Percentiles rank a stretch among this genome's conserved stretches.
These are phyloP conservation scores for Silybum marianum DNA, from an alignment of 129 eudicot species.

Conservation along the genomic window DNA sequence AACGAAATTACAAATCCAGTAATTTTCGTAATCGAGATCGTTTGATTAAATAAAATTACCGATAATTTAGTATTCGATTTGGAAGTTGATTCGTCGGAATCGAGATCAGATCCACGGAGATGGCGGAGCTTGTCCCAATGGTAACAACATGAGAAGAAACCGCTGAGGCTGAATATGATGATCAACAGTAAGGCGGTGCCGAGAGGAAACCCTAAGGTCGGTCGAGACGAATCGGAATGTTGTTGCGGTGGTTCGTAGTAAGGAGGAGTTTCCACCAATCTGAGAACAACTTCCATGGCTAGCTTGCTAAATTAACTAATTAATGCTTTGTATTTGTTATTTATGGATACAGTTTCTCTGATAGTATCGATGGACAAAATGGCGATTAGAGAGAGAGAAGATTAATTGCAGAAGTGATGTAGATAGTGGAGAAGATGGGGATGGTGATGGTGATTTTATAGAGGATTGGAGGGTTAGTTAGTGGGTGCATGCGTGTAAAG, in stretches of 20 bases:
- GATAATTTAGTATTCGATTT: conserved; percentile 37
- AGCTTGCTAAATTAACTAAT: too few relatives aligned
- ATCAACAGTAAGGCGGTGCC: conserved; percentile 73
- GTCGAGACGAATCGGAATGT: conserved; percentile 50
- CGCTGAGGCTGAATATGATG: conserved; percentile 74
- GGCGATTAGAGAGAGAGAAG: background rate
- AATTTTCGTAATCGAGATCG: background rate
- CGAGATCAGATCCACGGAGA: conserved; percentile 43
- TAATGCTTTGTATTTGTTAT: too few relatives aligned
- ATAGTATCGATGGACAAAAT: too few relatives aligned
- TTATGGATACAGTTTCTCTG: background rate
- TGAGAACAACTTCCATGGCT: conserved; percentile 33
- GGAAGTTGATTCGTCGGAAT: conserved; percentile 29
- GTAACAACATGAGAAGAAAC: conserved; percentile 78
- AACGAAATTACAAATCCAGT: background rate
- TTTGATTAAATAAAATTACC: conserved; percentile 30
- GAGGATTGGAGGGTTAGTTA: conserved; percentile 1
- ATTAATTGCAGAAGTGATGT: background rate
- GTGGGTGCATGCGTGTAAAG: conserved; percentile 41
- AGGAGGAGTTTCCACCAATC: conserved; percentile 39
- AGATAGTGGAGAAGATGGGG: conserved; percentile 7
- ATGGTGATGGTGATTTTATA: conserved; percentile 21
- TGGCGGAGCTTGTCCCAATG: conserved; percentile 75
- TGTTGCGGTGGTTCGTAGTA: conserved; percentile 42
- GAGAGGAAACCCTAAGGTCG: conserved; percentile 77